Evolutionary conservation across 2,329 filamentous ascomycete species (phyloP), one percentile per base, ranked within the genome.

Genomic region (Pseudogymnoascus sp.): DNA sequence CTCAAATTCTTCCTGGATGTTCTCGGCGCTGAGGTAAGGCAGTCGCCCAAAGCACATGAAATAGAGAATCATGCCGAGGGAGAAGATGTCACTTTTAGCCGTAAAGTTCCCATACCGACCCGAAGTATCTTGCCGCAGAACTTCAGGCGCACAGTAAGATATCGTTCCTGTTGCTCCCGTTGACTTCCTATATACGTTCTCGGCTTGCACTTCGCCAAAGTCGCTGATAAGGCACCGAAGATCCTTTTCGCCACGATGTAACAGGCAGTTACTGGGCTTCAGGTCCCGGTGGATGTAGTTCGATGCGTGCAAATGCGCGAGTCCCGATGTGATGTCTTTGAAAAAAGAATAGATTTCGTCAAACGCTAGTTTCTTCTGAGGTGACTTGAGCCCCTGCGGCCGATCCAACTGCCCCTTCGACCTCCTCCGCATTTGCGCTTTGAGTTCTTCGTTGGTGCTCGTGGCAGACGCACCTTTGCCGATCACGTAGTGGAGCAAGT

Each of bases 321-420:
- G 79, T 0, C 94, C 94, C 0, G 91, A 92, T 0, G 93, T 94
- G 65, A 99, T 93, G 72, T 99, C 94, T 70, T 88, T 90, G 79
- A 99, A 99, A 65, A 97, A 89, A 0, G 92, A 95, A 75, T 96
- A 97, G 23, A 99, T 97, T 69, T 97, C 90, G 64, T 97, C 93
- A 64, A 97, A 90, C 0, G 85, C 81, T 49, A 91, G 62, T 58
- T 72, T 72, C 41, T 71, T 66, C 45, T 69, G 69, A 5, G 61
- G 42, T 6, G 62, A 52, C 16, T 60, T 64, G 22, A 35, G 45
- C 9, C 23, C 22, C 25, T 33, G 69, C 0, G 85, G 84, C 0
- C 80, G 78, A 45, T 95, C 91, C 2, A 82, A 73, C 45, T 91
- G 85, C 0, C 91, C 91, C 69, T 86, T 91, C 2, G 94, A 97